Conservation (phyloP, 1,139 yeast species). For the Sugiyamaella paludigena region DNA sequence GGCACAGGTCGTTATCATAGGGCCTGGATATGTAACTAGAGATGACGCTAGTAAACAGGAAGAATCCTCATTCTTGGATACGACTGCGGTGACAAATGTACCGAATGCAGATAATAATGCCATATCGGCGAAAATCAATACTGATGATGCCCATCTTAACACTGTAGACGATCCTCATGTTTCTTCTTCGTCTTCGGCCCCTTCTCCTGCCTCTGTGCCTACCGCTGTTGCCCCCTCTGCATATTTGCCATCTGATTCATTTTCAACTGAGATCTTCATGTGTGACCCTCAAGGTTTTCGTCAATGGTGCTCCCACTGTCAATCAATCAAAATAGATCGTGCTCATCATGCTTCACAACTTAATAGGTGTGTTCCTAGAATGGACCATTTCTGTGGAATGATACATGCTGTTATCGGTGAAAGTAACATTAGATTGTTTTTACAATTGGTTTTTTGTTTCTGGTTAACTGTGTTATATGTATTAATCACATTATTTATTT, state of each 20-base stretch:
- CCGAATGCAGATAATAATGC: not conserved
- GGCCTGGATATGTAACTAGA: constrained; percentile 36
- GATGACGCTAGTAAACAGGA: not conserved
- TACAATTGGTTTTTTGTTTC: constrained; percentile 64
- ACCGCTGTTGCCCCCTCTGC: constrained; percentile 1
- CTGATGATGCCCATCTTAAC: too few relatives aligned
- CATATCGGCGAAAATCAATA: too few relatives aligned
- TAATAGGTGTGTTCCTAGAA: constrained; percentile 59
- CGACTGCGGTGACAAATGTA: not conserved
- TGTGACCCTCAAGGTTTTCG: constrained; percentile 47
- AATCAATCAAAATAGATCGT: constrained; percentile 83
- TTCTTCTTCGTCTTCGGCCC: too few relatives aligned
- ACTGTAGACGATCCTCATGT: too few relatives aligned
- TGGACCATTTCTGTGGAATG: constrained; percentile 92
- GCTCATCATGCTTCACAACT: constrained; percentile 77
- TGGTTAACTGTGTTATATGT: constrained; percentile 44
- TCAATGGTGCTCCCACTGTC: constrained; percentile 68
- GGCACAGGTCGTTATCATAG: constrained; percentile 31
- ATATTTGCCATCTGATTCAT: constrained; percentile 1
- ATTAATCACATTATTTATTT: constrained; percentile 33
- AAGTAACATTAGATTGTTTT: constrained; percentile 68
- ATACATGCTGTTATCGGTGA: constrained; percentile 82
- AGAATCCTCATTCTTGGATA: not conserved
- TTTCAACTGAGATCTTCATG: constrained; percentile 31
- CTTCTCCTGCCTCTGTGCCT: constrained; percentile 7